These are phyloP conservation scores for Podaxis sp. DNA, from an alignment of 768 basidiomycete genomes.

Conservation along the genomic window DNA sequence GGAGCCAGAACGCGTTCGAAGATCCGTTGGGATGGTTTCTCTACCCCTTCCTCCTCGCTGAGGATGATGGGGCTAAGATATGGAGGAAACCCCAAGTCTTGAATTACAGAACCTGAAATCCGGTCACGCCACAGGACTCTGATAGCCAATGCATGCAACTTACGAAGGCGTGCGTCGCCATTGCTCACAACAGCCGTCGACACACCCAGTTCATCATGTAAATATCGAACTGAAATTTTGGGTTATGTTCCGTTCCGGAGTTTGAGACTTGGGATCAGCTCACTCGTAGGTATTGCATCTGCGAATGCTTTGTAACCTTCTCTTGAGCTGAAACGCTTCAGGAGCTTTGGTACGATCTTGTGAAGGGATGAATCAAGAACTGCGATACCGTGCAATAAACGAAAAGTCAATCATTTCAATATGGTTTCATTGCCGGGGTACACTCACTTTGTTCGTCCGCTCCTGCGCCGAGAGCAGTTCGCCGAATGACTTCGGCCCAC, in stretches of 20 bases:
- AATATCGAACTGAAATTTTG: conserved; percentile 35
- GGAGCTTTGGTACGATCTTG: conserved; percentile 58
- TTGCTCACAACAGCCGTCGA: conserved; percentile 68
- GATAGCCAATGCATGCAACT: conserved; percentile 19
- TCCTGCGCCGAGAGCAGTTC: conserved; percentile 75
- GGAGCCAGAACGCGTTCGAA: conserved; percentile 48
- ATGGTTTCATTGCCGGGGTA: background rate
- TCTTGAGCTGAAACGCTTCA: conserved; percentile 65
- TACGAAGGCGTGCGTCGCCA: conserved; percentile 70
- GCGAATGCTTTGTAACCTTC: conserved; percentile 57
- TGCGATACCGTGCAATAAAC: conserved; percentile 23
- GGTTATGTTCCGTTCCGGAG: background rate
- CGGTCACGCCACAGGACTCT: background rate
- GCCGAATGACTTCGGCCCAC: conserved; percentile 78
- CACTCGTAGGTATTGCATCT: conserved; percentile 32
- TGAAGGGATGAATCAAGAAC: conserved; percentile 52
- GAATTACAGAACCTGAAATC: conserved; percentile 44
- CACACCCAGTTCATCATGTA: conserved; percentile 43
- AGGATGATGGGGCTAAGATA: conserved; percentile 57
- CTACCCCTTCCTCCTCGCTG: conserved; percentile 66
- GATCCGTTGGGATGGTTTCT: conserved; percentile 65
- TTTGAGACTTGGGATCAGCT: background rate
- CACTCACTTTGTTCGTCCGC: conserved; percentile 55
- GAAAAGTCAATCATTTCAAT: background rate
- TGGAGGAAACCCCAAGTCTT: conserved; percentile 54